Evolutionary conservation across 2,329 filamentous ascomycete species (phyloP).

Genomic region (Fusarium newnesense): DNA sequence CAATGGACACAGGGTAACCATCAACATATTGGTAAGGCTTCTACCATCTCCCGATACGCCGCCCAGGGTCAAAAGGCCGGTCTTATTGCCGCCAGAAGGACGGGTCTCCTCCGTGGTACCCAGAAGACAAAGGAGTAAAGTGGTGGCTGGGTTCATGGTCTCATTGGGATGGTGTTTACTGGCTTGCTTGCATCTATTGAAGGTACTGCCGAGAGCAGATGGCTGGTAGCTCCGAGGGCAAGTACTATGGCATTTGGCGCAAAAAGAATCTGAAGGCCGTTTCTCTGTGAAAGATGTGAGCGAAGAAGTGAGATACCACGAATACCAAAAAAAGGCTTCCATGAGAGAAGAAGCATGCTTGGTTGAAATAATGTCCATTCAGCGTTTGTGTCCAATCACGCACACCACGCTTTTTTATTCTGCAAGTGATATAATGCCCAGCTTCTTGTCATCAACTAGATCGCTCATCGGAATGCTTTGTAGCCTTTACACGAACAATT

Average conservation of each 20-base stretch:
- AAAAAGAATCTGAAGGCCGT: slow-evolving; percentile 50
- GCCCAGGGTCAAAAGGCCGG: slow-evolving; percentile 99
- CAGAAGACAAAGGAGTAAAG: slow-evolving; percentile 99
- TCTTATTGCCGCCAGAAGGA: slow-evolving; percentile 99
- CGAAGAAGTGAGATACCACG: slow-evolving; percentile 43
- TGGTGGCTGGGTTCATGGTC: slow-evolving; percentile 61
- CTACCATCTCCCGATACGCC: slow-evolving; percentile 98
- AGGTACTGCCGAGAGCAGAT: slow-evolving; percentile 59
- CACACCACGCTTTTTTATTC: background rate
- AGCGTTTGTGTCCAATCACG: slow-evolving; percentile 7
- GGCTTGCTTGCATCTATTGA: slow-evolving; percentile 69
- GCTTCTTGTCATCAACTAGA: background rate
- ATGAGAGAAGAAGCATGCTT: slow-evolving; percentile 37
- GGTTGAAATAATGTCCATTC: slow-evolving; percentile 36
- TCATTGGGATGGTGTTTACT: slow-evolving; percentile 74
- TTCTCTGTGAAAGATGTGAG: slow-evolving; percentile 44
- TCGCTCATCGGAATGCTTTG: background rate
- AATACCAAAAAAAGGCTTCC: slow-evolving; percentile 38
- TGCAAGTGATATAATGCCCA: background rate
- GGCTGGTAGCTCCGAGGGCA: slow-evolving; percentile 60
- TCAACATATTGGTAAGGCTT: slow-evolving; percentile 99
- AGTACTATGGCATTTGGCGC: slow-evolving; percentile 62
- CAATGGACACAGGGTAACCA: slow-evolving; percentile 83
- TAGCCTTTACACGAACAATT: background rate
- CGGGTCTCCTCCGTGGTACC: slow-evolving; percentile 99